Percentiles rank a stretch among this genome's conserved stretches.
These are phyloP conservation scores for Diddensiella caesifluorescens DNA, from an alignment of 805 yeast genomes.

Conservation along the genomic window DNA sequence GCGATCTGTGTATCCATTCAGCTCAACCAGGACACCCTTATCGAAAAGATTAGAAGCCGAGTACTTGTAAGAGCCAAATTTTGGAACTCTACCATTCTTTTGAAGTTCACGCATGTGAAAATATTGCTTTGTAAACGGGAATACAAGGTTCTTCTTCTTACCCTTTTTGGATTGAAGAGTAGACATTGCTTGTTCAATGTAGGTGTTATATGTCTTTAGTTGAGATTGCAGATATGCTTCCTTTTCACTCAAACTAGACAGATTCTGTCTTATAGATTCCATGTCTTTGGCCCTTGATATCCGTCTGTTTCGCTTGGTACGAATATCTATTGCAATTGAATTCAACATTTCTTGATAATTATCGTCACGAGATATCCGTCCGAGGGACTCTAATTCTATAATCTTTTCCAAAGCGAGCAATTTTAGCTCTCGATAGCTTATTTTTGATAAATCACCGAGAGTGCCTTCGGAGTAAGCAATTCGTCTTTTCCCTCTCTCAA, in stretches of 20 bases:
- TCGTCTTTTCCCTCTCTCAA: constrained; percentile 24
- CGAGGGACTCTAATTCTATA: constrained; percentile 66
- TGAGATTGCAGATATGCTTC: constrained; percentile 40
- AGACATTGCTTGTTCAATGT: constrained; percentile 47
- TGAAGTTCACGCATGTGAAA: constrained; percentile 68
- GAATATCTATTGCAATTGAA: constrained; percentile 77
- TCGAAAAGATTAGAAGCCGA: constrained; percentile 71
- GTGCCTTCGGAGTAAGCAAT: constrained; percentile 39
- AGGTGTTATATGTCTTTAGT: constrained; percentile 39
- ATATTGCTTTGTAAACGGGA: constrained; percentile 66
- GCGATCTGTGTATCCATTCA: constrained; percentile 45
- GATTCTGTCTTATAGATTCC: constrained; percentile 40
- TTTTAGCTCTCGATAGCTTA: constrained; percentile 69
- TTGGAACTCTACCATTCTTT: constrained; percentile 60
- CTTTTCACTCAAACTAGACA: constrained; percentile 42
- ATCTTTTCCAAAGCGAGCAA: constrained; percentile 67
- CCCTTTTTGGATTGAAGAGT: constrained; percentile 42
- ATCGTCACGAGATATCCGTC: constrained; percentile 57
- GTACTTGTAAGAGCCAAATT: constrained; percentile 73
- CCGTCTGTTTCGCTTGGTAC: constrained; percentile 48
- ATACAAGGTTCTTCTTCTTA: constrained; percentile 25
- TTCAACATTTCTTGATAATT: constrained; percentile 75
- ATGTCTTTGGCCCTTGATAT: constrained; percentile 44
- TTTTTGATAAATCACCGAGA: constrained; percentile 43
- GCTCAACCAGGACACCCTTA: constrained; percentile 57